Evolutionary conservation across 2,329 filamentous ascomycete species (phyloP).

Genomic region (Cryphonectria japonica): DNA sequence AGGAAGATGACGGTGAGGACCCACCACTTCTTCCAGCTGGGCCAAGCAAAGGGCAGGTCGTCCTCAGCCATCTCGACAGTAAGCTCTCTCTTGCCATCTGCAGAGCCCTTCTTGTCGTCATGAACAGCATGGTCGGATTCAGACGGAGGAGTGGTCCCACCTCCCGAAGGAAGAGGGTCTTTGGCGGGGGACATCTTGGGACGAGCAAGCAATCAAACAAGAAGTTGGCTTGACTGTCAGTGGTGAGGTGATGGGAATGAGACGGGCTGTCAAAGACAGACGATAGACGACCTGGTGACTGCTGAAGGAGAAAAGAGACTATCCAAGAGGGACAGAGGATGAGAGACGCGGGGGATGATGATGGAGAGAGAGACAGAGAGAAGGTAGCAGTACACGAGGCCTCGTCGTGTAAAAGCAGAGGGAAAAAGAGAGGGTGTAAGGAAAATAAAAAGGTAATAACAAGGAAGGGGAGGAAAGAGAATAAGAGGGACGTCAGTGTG

Average conservation of each 20-base stretch:
- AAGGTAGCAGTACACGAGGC: background rate
- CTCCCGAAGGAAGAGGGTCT: constrained; percentile 10
- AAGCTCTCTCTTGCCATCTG: constrained; percentile 41
- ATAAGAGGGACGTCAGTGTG: background rate
- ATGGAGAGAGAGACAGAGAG: background rate
- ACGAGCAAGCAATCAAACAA: background rate
- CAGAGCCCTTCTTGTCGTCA: constrained; percentile 19
- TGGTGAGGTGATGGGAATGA: background rate
- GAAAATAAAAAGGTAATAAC: background rate
- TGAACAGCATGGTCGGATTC: constrained; percentile 12
- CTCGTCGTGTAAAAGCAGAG: background rate
- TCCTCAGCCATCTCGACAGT: constrained; percentile 65
- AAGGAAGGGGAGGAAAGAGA: background rate
- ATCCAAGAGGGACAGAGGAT: background rate
- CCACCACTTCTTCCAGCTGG: constrained; percentile 69
- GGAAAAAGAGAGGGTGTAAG: background rate
- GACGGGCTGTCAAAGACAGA: no score
- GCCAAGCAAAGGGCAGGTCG: constrained; percentile 66
- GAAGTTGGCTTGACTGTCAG: background rate
- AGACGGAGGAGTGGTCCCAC: background rate
- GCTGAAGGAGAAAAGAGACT: background rate
- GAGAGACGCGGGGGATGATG: no score
- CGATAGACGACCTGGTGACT: background rate
- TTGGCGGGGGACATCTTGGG: constrained; percentile 14
- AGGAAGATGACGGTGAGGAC: constrained; percentile 75